These are phyloP conservation scores for Schizochytrium sp. DNA, from an alignment of 108 stramenopile species.

Conservation along the genomic window DNA sequence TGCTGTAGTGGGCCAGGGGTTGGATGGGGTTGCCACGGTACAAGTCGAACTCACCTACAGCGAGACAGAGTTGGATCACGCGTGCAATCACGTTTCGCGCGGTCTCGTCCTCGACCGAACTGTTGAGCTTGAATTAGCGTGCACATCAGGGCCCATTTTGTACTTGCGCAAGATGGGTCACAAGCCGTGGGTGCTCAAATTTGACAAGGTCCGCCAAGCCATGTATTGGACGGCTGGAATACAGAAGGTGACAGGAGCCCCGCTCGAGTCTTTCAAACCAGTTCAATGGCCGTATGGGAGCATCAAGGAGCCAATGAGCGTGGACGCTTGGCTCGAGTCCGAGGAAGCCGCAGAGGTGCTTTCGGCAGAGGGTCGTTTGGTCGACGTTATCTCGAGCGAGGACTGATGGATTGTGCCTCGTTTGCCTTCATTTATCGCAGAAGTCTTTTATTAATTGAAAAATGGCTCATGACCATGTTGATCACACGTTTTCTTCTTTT, in stretches of 20 bases:
- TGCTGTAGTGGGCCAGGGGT: not conserved
- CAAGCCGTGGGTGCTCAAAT: not conserved
- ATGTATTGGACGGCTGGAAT: not conserved
- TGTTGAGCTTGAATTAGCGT: not conserved
- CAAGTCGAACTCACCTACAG: not conserved
- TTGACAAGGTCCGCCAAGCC: not conserved
- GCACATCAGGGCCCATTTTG: not conserved
- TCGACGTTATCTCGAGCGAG: not conserved
- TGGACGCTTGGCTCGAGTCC: not conserved
- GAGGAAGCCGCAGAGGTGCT: not conserved
- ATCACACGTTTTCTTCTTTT: too few relatives aligned
- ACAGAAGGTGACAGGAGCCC: not conserved
- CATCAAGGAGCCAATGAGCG: not conserved
- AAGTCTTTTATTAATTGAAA: too few relatives aligned
- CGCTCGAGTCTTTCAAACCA: not conserved
- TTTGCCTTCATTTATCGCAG: too few relatives aligned
- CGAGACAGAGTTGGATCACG: not conserved
- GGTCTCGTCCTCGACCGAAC: not conserved
- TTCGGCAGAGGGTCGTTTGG: not conserved
- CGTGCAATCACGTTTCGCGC: not conserved
- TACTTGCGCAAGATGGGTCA: not conserved
- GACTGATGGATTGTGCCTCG: too few relatives aligned
- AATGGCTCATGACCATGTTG: too few relatives aligned
- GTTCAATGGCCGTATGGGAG: not conserved
- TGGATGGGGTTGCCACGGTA: not conserved